Evolutionary conservation across 2,329 filamentous ascomycete genomes (phyloP).

Genomic region (Diaporthe citrichinensis): DNA sequence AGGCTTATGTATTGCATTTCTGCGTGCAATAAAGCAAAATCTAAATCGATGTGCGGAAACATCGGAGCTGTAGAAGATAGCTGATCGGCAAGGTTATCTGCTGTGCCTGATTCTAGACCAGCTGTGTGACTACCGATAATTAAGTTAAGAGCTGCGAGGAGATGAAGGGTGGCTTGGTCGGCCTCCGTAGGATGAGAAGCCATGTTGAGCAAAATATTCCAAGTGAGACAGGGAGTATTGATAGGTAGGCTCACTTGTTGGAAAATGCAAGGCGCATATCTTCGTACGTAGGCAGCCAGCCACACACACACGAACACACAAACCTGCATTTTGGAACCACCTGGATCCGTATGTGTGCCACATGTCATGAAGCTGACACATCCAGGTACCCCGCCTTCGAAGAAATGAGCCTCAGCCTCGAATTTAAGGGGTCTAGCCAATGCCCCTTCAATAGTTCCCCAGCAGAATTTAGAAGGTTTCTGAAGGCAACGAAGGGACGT

Average conservation of each 20-base stretch:
- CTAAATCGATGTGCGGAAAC: not conserved
- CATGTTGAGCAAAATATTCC: not conserved
- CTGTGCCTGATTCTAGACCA: not conserved
- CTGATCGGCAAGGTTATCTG: not conserved
- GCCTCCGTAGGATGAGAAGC: not conserved
- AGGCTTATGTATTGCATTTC: not conserved
- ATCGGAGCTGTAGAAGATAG: not conserved
- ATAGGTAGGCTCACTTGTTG: not conserved
- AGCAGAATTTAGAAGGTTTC: no score
- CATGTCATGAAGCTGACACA: no score
- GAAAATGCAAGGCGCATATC: no score
- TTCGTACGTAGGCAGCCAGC: no score
- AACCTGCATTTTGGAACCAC: no score
- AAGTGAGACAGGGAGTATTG: not conserved
- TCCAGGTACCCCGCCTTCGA: no score
- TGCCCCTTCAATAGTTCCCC: no score
- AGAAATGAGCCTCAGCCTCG: no score
- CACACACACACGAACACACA: no score
- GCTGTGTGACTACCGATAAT: not conserved
- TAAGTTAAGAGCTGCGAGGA: not conserved
- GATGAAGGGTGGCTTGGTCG: not conserved
- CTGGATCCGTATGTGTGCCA: no score
- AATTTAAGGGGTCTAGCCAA: no score
- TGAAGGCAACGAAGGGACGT: no score
- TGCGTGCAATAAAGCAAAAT: not conserved